Evolutionary conservation across 345 rosid species (phyloP).

Genomic region (Mercurialis annua): DNA sequence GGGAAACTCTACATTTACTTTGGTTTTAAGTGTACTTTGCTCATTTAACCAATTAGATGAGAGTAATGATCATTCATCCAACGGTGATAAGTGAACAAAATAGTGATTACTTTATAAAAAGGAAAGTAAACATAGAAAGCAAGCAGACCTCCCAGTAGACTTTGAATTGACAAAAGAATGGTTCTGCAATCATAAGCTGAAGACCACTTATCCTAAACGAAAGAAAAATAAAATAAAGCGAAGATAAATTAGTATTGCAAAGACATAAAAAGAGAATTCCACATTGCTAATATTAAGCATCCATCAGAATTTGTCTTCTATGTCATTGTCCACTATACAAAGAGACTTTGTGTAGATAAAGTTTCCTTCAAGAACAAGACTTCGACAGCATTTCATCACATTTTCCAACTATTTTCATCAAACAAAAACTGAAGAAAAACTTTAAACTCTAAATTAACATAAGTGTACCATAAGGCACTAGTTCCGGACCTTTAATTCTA

Average conservation of each 20-base stretch:
- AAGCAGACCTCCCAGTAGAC: conserved; percentile 32
- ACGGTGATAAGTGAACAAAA: no score
- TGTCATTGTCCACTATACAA: not conserved
- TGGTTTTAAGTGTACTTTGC: no score
- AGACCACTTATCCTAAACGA: conserved; percentile 32
- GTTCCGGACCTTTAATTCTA: not conserved
- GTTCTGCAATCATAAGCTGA: conserved; percentile 35
- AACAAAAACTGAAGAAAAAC: not conserved
- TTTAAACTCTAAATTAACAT: not conserved
- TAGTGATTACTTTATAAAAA: no score
- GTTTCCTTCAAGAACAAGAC: not conserved
- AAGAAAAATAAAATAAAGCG: not conserved
- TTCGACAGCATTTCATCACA: not conserved
- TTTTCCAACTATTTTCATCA: not conserved
- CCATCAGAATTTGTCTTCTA: not conserved
- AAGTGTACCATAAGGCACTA: not conserved
- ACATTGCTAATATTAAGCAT: not conserved
- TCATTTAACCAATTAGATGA: no score
- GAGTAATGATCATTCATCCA: no score
- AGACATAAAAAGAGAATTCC: not conserved
- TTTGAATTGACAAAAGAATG: conserved; percentile 29
- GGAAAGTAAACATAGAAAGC: no score
- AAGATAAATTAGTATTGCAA: not conserved
- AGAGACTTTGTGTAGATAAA: not conserved
- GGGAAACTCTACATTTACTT: not conserved